Percentiles rank a stretch among this genome's conserved stretches.
These are phyloP conservation scores for Leccinum obscurum DNA, from an alignment of 768 basidiomycete genomes.

Conservation along the genomic window DNA sequence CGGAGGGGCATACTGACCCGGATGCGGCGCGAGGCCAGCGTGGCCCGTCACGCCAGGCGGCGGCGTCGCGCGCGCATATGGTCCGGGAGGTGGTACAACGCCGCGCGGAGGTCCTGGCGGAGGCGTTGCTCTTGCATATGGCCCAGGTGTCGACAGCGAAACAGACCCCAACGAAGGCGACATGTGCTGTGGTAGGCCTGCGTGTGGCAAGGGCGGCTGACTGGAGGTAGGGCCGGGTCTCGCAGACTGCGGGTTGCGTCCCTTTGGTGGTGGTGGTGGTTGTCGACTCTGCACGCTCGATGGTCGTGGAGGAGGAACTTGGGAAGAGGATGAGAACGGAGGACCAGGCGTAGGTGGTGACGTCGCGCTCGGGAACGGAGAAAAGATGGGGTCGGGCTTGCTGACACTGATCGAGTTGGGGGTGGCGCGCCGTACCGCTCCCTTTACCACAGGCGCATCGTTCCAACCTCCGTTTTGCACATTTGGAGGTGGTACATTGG, in stretches of 20 bases:
- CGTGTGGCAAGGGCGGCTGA: conserved; percentile 41
- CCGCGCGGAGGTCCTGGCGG: conserved; percentile 38
- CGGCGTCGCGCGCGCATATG: conserved; percentile 42
- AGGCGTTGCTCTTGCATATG: conserved; percentile 42
- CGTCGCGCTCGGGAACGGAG: conserved; percentile 83
- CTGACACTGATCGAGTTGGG: conserved; percentile 47
- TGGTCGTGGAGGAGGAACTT: conserved; percentile 54
- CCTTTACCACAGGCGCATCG: conserved; percentile 62
- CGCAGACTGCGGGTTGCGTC: conserved; percentile 35
- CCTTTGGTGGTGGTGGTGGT: conserved; percentile 31
- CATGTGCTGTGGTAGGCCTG: conserved; percentile 32
- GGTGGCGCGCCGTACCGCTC: conserved; percentile 43
- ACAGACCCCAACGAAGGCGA: conserved; percentile 31
- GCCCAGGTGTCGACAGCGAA: conserved; percentile 33
- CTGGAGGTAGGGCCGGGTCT: conserved; percentile 29
- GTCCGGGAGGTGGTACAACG: conserved; percentile 31
- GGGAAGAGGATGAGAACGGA: conserved; percentile 36
- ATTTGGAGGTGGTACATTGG: conserved; percentile 59
- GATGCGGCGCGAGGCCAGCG: conserved; percentile 30
- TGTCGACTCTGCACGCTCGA: conserved; percentile 42
- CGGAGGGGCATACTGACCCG: conserved; percentile 29
- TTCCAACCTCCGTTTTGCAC: conserved; percentile 85
- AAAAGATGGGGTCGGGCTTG: conserved; percentile 74
- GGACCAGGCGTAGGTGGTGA: conserved; percentile 49
- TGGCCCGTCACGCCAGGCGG: conserved; percentile 35